Base-by-base conservation (phyloP, 1,284 basidiomycete species). In the Pyrrhoderma noxium region DNA sequence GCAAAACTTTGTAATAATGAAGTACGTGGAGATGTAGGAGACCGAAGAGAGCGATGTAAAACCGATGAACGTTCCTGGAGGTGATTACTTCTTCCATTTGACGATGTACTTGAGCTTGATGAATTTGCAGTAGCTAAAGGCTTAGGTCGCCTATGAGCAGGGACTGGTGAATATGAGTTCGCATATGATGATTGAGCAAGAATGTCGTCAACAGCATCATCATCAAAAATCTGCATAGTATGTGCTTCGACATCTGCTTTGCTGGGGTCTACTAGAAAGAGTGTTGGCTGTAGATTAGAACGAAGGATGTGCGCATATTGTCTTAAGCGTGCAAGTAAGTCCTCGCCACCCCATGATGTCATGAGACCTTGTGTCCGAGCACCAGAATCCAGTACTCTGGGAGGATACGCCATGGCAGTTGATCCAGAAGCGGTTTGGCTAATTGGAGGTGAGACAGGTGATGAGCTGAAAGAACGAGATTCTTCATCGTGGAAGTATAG, bases 401-500 rank as follows among this genome's bases (percentile, higher is more conserved):
- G 82, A 22, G 85, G 85, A 60, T 87, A 87, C 5, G 80, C 70
- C 16, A 71, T 75, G 1, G 75, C 64, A 60, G 55, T 67, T 13
- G 40, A 57, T 51, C 58, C 58, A 13, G 67, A 62, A 40, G 61
- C 63, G 46, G 60, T 64, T 37, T 52, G 52, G 52, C 60, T 51
- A 60, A 60, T 55, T 49, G 47, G 53, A 55, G 72, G 58, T 8
- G 76, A 69, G 47, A 66, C 65, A 11, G 73, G 67, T n/a, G 79
- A 72, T 45, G 77, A 66, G 21, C 76, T 77, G 66, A 84, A 79
- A 7, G 90, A 92, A 27, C 77, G 79, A 0, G 91, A 93, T 65
- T 96, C 93, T 58, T 98, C 94, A 62, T 98, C 95, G 64, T 98
- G 95, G 65, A 98, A 98, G 67, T 93, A 83, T 3, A 99, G 76